Percentiles rank a stretch among this genome's conserved stretches.
Conservation (phyloP, 495 filamentous ascomycete genomes). For the Trichoderma orchidacearum region DNA sequence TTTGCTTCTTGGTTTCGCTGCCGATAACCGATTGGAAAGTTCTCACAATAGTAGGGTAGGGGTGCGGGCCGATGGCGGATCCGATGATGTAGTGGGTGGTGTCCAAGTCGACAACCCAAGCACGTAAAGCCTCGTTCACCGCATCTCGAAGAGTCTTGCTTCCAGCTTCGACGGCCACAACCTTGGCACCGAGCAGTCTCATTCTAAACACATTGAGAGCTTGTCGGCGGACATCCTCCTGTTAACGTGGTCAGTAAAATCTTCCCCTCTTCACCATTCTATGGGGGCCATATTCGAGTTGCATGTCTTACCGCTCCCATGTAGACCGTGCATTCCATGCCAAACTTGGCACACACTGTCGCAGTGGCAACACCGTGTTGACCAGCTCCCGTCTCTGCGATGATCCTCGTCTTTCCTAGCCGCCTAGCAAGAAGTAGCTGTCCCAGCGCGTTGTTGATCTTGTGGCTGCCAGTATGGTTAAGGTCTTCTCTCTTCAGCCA, state of each 20-base stretch:
- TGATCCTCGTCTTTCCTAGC: conserved; percentile 85
- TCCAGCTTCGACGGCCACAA: conserved; percentile 78
- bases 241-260: conserved; percentile 7
- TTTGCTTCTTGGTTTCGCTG: conserved; percentile 81
- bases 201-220: conserved; percentile 95
- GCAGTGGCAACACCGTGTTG: conserved; percentile 94
- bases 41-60: conserved; percentile 89
- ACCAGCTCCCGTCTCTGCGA: conserved; percentile 91
- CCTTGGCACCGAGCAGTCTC: conserved; percentile 82
- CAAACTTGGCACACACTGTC: conserved; percentile 92
- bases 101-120: conserved; percentile 73
- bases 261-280: conserved; percentile 30
- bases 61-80: conserved; percentile 86
- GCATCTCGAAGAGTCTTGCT: conserved; percentile 81
- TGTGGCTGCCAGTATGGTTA: conserved; percentile 79
- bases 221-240: conserved; percentile 83
- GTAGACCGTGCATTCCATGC: conserved; percentile 88
- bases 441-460: conserved; percentile 94
- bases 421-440: conserved; percentile 72
- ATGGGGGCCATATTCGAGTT: not conserved
- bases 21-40: conserved; percentile 94
- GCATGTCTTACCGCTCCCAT: conserved; percentile 58
- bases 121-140: conserved; percentile 83
- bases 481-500: conserved; percentile 93
- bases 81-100: conserved; percentile 97